Conservation (phyloP, 2,329 filamentous ascomycete species). For the Alternaria incomplexa region DNA sequence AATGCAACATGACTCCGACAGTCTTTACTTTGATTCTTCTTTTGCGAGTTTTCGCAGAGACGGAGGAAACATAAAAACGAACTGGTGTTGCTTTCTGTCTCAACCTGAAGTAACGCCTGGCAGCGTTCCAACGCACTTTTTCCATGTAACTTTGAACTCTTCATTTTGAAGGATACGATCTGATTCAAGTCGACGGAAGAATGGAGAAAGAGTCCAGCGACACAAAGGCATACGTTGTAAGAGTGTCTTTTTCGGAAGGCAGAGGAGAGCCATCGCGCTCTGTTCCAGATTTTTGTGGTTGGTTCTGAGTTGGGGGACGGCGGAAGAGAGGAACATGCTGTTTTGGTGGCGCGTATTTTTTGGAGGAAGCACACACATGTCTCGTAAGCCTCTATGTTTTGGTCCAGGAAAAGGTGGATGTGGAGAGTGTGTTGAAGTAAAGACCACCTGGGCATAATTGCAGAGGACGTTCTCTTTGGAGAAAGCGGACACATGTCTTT, state of each 20-base stretch:
- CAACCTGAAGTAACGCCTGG: background rate
- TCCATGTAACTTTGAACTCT: background rate
- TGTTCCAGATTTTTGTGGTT: background rate
- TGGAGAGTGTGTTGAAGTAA: background rate
- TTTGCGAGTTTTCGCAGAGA: background rate
- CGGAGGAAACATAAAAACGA: background rate
- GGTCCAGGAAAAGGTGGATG: background rate
- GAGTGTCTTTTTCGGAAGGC: background rate
- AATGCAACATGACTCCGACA: background rate
- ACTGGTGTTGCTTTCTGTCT: too few species aligned
- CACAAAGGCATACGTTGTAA: rapidly evolving
- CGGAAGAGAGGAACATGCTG: background rate
- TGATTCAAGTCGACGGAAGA: background rate
- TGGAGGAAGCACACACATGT: too few species aligned
- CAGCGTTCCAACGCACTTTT: background rate
- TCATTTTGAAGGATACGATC: background rate
- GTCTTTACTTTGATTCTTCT: background rate
- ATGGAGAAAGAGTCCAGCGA: background rate
- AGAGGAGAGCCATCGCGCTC: background rate
- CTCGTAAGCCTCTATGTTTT: too few species aligned
- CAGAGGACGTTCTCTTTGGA: too few species aligned
- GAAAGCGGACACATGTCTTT: background rate
- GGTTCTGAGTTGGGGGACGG: background rate
- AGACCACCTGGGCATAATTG: too few species aligned
- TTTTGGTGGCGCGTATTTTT: too few species aligned